Evolutionary conservation across 345 rosid species (phyloP), one percentile per base, ranked within the genome.

Genomic region (Melastoma malabathricum): DNA sequence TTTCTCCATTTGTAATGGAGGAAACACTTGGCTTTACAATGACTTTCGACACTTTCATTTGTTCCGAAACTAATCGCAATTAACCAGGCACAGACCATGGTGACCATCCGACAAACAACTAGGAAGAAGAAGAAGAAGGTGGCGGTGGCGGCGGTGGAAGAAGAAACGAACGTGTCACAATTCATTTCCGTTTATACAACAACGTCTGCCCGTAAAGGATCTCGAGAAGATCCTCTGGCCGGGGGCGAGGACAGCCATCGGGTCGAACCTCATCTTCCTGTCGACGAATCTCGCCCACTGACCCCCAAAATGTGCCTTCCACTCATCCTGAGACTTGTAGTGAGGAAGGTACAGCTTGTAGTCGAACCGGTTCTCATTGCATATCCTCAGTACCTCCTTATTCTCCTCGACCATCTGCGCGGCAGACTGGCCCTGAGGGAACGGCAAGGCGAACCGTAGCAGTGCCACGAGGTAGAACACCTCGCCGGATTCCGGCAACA

Each of bases 301-400:
- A 51, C 71, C 62, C 13, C 95, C 98, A 47, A 84, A 92, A 66
- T 92, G 98, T 13, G 75, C 65, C 63, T 73, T 60, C 98, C 96
- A 92, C 3, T 80, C 96, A 55, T 84, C 81, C 39, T 45, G 68
- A 6, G 84, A 72, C 46, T 80, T 72, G 72, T 87, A 87, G 64
- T 87, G 85, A 61, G 98, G 96, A 31, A 87, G 82, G 67, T 87
- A 92, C 6, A 78, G 47, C 63, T 92, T 92, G 72, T 78, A 92
- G 63, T 82, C 98, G n/a, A 82, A 59, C 17, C 71, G 74, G 13
- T 48, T 71, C 15, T 66, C 38, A 6, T 41, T 60, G 66, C 98
- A 92, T 25, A 64, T 59, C 8, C 70, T 72, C 15, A 84, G 58
- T 23, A 92, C 82, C 56, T 84, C 85, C 0, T 63, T 68, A 54